Base-by-base conservation (phyloP, 345 rosid species). In the Murraya paniculata region DNA sequence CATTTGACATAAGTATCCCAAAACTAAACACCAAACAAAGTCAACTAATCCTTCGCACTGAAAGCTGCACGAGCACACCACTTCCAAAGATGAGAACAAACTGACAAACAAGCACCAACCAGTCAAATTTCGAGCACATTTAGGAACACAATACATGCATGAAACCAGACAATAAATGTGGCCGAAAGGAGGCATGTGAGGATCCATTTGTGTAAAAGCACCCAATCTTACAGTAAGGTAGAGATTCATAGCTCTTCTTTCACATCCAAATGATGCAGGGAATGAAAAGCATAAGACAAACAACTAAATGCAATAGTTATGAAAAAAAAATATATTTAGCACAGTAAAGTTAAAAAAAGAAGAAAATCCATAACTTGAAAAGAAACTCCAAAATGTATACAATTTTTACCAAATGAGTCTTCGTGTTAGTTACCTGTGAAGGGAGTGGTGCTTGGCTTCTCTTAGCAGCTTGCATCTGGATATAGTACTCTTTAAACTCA, bases 391-490 rank as follows among this genome's bases (percentile, higher is more conserved):
- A 22, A 57, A 56, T 36, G 33, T n/a, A 31, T 55, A 53, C 21
- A 71, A 35, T 22, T 28, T 33, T 70, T 55, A 50, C 16, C 9
- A 10, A 74, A 21, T 14, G 27, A 27, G 22, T 41, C 6, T 27
- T 50, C 33, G 7, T 18, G 48, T 39, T 7, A 35, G 36, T 80
- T 87, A 93, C 98, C 93, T 92, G 91, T 4, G 98, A 90, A 69
- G 92, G 97, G 83, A 88, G 91, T 50, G 99, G 98, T 41, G 93
- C 92, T 85, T 95, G 97, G 83, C 97, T 91, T 87, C 98, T 88
- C 87, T 93, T 93, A 72, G 98, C 92, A 57, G 92, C 92, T 82
- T 95, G 95, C 98, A 95, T 95, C 83, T 95, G 99, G 58, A 93
- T 82, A 82, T 93, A 93, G 78, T 93, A 95, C 84, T 89, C 94